Evolutionary conservation across 2,329 filamentous ascomycete species (phyloP).

Genomic region (Epichloe gansuensis): DNA sequence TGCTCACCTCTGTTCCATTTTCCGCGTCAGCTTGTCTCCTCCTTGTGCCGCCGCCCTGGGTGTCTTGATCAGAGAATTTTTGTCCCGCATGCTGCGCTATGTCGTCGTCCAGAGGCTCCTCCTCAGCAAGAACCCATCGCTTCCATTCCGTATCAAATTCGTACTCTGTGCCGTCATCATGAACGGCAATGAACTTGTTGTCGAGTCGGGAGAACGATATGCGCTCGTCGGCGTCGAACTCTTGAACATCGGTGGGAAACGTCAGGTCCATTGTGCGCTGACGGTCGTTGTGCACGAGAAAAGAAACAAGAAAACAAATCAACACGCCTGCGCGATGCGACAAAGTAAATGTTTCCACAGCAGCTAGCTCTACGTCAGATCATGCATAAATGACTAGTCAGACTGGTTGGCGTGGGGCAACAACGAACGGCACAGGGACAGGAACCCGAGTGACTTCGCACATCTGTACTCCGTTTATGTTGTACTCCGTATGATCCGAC

Average conservation of each 20-base stretch:
- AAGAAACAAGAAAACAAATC: background rate
- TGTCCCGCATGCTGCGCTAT: background rate
- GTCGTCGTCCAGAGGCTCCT: slow-evolving; percentile 28
- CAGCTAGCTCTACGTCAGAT: background rate
- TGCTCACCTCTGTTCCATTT: slow-evolving; percentile 31
- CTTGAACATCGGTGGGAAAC: slow-evolving; percentile 48
- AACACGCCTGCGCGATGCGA: background rate
- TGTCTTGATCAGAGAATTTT: background rate
- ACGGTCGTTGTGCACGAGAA: background rate
- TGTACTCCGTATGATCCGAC: too few species aligned
- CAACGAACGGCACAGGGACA: too few species aligned
- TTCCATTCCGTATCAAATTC: slow-evolving; percentile 62
- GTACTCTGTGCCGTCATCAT: slow-evolving; percentile 74
- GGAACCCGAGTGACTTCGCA: too few species aligned
- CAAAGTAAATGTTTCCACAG: background rate
- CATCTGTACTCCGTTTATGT: too few species aligned
- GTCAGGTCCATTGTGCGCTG: slow-evolving; percentile 19
- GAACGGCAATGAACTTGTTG: slow-evolving; percentile 71
- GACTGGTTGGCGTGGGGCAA: background rate
- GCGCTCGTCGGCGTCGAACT: slow-evolving; percentile 67
- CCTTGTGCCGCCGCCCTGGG: slow-evolving; percentile 12
- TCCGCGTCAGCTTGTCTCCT: slow-evolving; percentile 32
- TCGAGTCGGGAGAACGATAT: slow-evolving; percentile 80
- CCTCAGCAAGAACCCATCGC: slow-evolving; percentile 62
- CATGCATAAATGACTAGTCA: background rate